Conservation (phyloP, 2,329 filamentous ascomycete genomes). For the Colletotrichum eremochloae region DNA sequence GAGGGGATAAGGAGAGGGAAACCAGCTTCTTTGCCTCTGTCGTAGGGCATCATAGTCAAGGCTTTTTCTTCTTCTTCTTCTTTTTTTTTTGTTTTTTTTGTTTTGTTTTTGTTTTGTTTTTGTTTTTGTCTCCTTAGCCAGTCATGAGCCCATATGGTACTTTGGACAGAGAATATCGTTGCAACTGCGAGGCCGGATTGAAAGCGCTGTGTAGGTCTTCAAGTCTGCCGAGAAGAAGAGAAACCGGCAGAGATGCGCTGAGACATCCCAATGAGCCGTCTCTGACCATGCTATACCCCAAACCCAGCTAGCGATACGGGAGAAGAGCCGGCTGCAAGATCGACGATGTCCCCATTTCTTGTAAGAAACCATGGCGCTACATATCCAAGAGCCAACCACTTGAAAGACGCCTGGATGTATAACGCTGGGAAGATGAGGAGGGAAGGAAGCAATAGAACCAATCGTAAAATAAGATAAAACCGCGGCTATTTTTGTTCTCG, state of each 20-base stretch:
- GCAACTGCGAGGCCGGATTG: neutral
- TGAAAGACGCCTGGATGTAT: neutral
- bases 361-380: too few species aligned
- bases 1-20: neutral
- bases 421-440: neutral
- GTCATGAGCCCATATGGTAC: neutral
- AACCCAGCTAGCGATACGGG: neutral
- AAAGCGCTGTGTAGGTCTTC: neutral
- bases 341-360: neutral
- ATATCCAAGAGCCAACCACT: neutral
- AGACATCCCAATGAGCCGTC: neutral
- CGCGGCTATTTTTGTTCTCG: neutral
- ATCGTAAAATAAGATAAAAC: neutral
- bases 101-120: too few species aligned
- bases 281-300: neutral
- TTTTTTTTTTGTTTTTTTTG: too few species aligned
- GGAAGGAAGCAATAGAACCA: neutral
- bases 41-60: constrained; percentile 4
- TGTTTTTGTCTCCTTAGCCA: neutral
- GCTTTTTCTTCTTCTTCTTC: too few species aligned
- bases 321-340: neutral
- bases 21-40: neutral
- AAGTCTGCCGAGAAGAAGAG: neutral
- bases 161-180: neutral
- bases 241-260: neutral